Base-by-base conservation (phyloP, 768 basidiomycete species). In the Termitomyces sp. region DNA sequence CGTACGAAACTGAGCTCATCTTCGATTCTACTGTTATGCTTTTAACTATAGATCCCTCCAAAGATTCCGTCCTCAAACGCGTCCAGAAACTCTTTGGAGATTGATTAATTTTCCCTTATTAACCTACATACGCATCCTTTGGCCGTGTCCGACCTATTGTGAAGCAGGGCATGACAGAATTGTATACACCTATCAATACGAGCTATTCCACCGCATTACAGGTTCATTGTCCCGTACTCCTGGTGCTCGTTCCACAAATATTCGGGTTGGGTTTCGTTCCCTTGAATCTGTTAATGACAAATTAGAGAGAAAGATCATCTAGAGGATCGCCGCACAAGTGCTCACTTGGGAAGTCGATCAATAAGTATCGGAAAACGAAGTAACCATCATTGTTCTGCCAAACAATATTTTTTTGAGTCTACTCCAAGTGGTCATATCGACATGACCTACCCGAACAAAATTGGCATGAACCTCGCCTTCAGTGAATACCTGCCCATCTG, bases 31-130 rank as follows among this genome's bases (percentile, higher is more conserved):
- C 20, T 6, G 20, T 46, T 31, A 32, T 49, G 11, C 32, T 60
- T 42, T 7, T n/a, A n/a, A 57, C 53, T 64, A 36, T 68, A 96
- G 96, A 98, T 75, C 96, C 96, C 15, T 86, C 88, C 12, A 98
- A 98, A 73, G 96, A 98, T 71, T 97, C 94, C 0, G 85, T 98
- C 36, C 81, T 98, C 69, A 98, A 96, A 75, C 87, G 96, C 57
- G 96, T 99, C 15, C 94, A 96, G 83, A 99, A 94, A 76, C 82
- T 98, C 34, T 91, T 94, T 68, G 96, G 95, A 70, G 96, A 98
- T 78, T 93, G 82, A 77, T 34, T 7, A 4, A 34, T 34, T 56
- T 43, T 14, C 10, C 12, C n/a, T 42, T 42, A 11, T 14, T 40
- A 43, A 15, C 17, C 54, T 52, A 46, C 38, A 42, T 53, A 46